Evolutionary conservation across 1,284 basidiomycete species (phyloP).

Genomic region (Puccinia horiana): DNA sequence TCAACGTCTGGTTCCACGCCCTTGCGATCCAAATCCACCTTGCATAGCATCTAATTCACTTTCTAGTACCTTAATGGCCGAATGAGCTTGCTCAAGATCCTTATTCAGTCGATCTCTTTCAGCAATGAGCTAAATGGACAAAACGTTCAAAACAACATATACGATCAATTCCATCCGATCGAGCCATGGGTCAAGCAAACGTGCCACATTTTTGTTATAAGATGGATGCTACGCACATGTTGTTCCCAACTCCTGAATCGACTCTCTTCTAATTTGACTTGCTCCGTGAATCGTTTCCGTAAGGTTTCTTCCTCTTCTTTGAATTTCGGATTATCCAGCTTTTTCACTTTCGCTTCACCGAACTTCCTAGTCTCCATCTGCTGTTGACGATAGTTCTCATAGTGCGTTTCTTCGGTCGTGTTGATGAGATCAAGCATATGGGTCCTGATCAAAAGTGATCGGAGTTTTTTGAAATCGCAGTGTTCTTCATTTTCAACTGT

Average conservation of each 20-base stretch:
- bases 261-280: slow-evolving; percentile 97
- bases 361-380: slow-evolving; percentile 99
- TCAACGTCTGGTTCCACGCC: slow-evolving; percentile 41
- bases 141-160: slow-evolving; percentile 51
- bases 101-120: slow-evolving; percentile 97
- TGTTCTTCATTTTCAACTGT: slow-evolving; percentile 96
- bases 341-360: slow-evolving; percentile 97
- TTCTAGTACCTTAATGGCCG: slow-evolving; percentile 85
- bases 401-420: slow-evolving; percentile 93
- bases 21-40: slow-evolving; percentile 69
- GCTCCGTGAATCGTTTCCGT: slow-evolving; percentile 96
- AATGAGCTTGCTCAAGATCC: slow-evolving; percentile 87
- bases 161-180: slow-evolving; percentile 40
- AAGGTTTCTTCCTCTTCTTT: slow-evolving; percentile 98
- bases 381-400: slow-evolving; percentile 95
- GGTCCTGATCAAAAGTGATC: slow-evolving; percentile 91
- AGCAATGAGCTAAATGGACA: slow-evolving; percentile 74
- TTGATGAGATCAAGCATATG: slow-evolving; percentile 98
- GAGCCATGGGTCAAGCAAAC: neutral
- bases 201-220: slow-evolving; percentile 15
- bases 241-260: slow-evolving; percentile 99
- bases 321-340: slow-evolving; percentile 99
- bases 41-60: slow-evolving; percentile 84
- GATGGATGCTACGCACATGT: slow-evolving; percentile 68
- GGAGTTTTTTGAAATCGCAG: slow-evolving; percentile 98